Conservation (phyloP, 345 rosid species). For the Theobroma cacao region DNA sequence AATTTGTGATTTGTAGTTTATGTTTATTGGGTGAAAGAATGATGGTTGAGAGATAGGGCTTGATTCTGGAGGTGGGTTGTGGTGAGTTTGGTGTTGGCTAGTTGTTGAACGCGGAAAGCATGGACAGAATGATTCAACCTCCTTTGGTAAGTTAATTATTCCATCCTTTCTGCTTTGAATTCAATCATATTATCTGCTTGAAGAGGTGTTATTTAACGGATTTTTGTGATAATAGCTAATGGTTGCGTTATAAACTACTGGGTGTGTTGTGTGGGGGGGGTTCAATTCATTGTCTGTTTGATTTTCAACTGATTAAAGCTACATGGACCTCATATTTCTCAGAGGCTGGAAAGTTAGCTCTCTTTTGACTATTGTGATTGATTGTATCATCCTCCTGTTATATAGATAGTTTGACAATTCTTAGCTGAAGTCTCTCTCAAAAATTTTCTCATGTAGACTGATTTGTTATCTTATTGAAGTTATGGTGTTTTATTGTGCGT, state of each 20-base stretch:
- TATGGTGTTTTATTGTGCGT: not conserved
- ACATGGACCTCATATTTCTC: not conserved
- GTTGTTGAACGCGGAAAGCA: constrained; percentile 27
- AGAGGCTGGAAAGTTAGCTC: not conserved
- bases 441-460: not conserved
- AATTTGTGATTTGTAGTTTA: constrained; percentile 4
- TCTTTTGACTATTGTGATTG: not conserved
- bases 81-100: constrained; percentile 22
- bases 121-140: constrained; percentile 72
- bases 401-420: not conserved
- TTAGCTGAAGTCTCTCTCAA: not conserved
- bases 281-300: not conserved
- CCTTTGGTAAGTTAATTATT: constrained; percentile 52
- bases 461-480: not conserved
- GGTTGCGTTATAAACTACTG: constrained; percentile 3
- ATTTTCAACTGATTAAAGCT: not conserved
- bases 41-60: constrained; percentile 18
- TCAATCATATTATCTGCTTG: constrained; percentile 5
- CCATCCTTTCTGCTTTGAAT: constrained; percentile 3
- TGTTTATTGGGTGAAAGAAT: constrained; percentile 4
- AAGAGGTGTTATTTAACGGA: constrained; percentile 4
- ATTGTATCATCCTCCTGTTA: not conserved
- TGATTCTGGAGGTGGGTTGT: constrained; percentile 27
- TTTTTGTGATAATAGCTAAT: not conserved
- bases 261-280: not conserved